A percentile compares a stretch with the other conserved stretches of the same genome.
Evolutionary conservation across 306 rosid species (phyloP).

Genomic region (Quercus cerris): DNA sequence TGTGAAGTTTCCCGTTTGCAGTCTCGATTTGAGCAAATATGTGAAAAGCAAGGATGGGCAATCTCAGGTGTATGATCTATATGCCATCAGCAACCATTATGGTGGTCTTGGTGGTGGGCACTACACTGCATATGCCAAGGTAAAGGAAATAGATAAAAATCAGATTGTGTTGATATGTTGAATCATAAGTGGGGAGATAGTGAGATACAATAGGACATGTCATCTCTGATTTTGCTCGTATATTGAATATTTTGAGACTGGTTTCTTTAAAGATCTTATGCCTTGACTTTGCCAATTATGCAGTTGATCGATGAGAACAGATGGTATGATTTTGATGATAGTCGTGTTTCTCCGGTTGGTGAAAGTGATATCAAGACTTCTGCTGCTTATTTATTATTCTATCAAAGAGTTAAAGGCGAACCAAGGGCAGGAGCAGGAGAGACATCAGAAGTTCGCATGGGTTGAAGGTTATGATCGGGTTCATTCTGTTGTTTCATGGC

Average conservation of each 20-base stretch:
- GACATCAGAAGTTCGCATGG: conserved; percentile 37
- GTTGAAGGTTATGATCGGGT: conserved; percentile 16
- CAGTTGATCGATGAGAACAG: conserved; percentile 90
- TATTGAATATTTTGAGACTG: not conserved
- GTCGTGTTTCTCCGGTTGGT: conserved; percentile 63
- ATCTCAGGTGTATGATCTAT: conserved; percentile 65
- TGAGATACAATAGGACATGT: not conserved
- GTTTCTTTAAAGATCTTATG: conserved; percentile 4
- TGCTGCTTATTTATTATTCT: conserved; percentile 89
- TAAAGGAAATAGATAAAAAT: conserved; percentile 11
- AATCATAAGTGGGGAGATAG: not conserved
- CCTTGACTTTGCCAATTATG: conserved; percentile 18
- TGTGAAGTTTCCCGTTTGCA: conserved; percentile 86
- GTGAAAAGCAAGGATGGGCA: conserved; percentile 77
- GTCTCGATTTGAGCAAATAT: conserved; percentile 89
- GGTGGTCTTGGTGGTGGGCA: conserved; percentile 99
- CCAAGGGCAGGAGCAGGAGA: conserved; percentile 32
- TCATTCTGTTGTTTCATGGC: conserved; percentile 18
- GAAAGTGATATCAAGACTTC: conserved; percentile 84
- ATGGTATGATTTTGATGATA: conserved; percentile 97
- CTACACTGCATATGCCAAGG: conserved; percentile 96
- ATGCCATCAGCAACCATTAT: conserved; percentile 96
- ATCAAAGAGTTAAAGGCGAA: conserved; percentile 63
- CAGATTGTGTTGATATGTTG: not conserved
- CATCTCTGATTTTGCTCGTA: not conserved